Conservation (phyloP, 2,329 filamentous ascomycete genomes). For the Purpureocillium takamizusanense region DNA sequence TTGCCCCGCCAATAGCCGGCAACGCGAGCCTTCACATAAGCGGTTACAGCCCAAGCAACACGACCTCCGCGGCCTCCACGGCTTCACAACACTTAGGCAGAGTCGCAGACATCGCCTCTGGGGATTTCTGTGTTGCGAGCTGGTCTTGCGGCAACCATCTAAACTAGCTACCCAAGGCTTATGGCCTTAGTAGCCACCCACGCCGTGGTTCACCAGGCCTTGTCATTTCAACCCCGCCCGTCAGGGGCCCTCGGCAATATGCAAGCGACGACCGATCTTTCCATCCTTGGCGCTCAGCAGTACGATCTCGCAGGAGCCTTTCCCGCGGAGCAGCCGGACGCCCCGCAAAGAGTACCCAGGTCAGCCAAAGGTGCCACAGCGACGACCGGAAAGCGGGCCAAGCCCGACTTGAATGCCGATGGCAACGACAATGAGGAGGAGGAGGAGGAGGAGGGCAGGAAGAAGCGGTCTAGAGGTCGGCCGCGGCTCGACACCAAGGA, state of each 20-base stretch:
- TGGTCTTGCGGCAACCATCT: no score
- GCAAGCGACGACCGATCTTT: background rate
- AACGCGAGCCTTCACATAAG: no score
- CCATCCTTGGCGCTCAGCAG: conserved; percentile 1
- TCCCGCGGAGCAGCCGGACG: background rate
- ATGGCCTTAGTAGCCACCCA: background rate
- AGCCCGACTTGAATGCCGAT: background rate
- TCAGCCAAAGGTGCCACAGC: background rate
- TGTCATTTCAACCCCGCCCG: background rate
- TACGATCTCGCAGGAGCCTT: background rate
- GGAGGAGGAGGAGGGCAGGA: conserved; percentile 34
- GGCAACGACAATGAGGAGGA: conserved; percentile 24
- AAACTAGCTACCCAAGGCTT: no score
- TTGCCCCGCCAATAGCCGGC: no score
- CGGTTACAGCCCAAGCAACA: no score
- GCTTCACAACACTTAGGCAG: no score
- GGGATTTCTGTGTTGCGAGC: no score
- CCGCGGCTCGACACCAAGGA: conserved; percentile 70
- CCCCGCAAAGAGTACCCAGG: background rate
- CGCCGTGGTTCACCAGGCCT: background rate
- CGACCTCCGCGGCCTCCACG: no score
- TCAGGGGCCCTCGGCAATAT: background rate
- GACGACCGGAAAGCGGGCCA: conserved; percentile 13
- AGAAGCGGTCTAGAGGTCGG: conserved; percentile 59
- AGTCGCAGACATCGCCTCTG: no score